phyloP scores from a whole-genome alignment of 2,329 filamentous ascomycete genomes.

The Claviceps paspali region DNA sequence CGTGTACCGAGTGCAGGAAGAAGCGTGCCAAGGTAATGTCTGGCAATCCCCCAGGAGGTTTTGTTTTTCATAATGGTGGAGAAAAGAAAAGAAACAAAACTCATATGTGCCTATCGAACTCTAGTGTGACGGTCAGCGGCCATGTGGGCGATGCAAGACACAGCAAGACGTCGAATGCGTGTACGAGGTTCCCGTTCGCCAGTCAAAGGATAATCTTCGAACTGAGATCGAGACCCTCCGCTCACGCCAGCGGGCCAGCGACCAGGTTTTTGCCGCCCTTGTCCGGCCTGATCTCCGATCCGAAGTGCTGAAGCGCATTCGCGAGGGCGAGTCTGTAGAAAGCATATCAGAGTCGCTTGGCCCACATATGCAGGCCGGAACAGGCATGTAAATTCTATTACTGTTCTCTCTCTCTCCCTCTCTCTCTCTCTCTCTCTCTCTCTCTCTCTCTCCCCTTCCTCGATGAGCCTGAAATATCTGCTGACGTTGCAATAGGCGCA shows the following conservation, averaged over 20 bases:
- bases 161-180: conserved; percentile 42
- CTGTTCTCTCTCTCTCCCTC: conserved; percentile 13
- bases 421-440: conserved; percentile 8
- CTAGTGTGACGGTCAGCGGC: conserved; percentile 45
- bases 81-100: no score
- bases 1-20: conserved; percentile 46
- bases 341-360: conserved; percentile 40
- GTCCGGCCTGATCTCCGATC: conserved; percentile 34
- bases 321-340: conserved; percentile 37
- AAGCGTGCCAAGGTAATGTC: conserved; percentile 44
- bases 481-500: conserved; percentile 7
- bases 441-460: conserved; percentile 1
- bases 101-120: no score
- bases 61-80: no score
- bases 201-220: conserved; percentile 47
- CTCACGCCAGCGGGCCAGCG: conserved; percentile 36
- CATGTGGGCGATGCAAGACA: conserved; percentile 38
- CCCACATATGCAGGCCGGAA: conserved; percentile 15
- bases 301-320: conserved; percentile 37
- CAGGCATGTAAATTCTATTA: conserved; percentile 9
- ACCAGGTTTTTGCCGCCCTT: conserved; percentile 40
- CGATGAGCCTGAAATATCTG: conserved; percentile 6
- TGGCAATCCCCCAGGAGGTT: no score
- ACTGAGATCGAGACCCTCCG: conserved; percentile 43
- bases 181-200: conserved; percentile 47